A percentile compares a stretch with the other conserved stretches of the same genome.
Evolutionary conservation across 768 basidiomycete species (phyloP).

Genomic region (Termitomyces sp.): DNA sequence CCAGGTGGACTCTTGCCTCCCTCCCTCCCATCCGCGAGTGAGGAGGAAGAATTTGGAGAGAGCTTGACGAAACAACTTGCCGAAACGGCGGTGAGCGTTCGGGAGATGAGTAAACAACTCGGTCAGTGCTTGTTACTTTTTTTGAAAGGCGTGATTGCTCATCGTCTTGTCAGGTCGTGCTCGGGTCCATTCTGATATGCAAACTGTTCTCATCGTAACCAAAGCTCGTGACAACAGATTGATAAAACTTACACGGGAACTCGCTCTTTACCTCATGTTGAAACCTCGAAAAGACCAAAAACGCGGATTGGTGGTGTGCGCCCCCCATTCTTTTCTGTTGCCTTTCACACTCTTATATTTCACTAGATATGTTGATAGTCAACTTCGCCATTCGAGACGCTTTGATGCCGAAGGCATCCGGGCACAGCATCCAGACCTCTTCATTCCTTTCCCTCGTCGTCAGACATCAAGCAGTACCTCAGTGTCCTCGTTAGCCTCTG

Average conservation of each 20-base stretch:
- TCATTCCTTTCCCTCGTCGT: slow-evolving; percentile 70
- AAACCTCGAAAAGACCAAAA: slow-evolving; percentile 58
- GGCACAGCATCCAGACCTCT: slow-evolving; percentile 83
- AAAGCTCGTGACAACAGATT: slow-evolving; percentile 97
- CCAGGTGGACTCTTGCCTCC: slow-evolving; percentile 8
- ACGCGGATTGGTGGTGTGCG: slow-evolving; percentile 84
- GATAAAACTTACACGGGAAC: slow-evolving; percentile 89
- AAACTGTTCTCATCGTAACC: slow-evolving; percentile 91
- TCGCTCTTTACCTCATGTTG: slow-evolving; percentile 93
- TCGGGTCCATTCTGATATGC: slow-evolving; percentile 85
- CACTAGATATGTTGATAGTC: slow-evolving; percentile 86
- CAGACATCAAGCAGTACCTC: slow-evolving; percentile 66
- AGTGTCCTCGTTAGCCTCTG: slow-evolving; percentile 48
- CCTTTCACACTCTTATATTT: neutral
- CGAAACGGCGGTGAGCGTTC: slow-evolving; percentile 93
- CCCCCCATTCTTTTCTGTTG: slow-evolving; percentile 4
- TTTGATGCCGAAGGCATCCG: slow-evolving; percentile 92
- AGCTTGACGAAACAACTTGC: slow-evolving; percentile 91
- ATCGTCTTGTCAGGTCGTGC: slow-evolving; percentile 64
- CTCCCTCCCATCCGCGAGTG: slow-evolving; percentile 21
- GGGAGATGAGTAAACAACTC: slow-evolving; percentile 98
- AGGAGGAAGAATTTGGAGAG: slow-evolving; percentile 59
- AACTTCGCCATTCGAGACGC: slow-evolving; percentile 81
- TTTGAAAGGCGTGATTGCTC: neutral
- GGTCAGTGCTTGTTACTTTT: slow-evolving; percentile 43